phyloP scores from a whole-genome alignment of 2,329 filamentous ascomycete species.

The Sporothrix protearum region DNA sequence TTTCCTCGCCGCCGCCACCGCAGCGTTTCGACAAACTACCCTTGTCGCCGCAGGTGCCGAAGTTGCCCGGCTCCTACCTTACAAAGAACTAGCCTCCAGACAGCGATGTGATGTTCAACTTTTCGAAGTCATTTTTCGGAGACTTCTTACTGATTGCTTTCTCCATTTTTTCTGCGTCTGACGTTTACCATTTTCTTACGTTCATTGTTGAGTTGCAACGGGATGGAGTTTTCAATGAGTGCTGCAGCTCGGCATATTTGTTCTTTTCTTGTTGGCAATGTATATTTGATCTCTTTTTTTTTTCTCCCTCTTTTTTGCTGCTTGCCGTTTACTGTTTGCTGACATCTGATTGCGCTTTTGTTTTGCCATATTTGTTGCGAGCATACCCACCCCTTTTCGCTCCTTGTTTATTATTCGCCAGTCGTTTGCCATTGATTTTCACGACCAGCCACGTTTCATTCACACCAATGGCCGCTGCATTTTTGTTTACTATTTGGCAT shows the following conservation, averaged over 20 bases:
- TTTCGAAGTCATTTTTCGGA: neutral
- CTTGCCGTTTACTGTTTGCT: no score
- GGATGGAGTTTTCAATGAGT: neutral
- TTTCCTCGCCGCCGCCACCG: conserved; percentile 6
- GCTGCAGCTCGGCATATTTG: neutral
- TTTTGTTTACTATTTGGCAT: neutral
- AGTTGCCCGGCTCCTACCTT: conserved; percentile 32
- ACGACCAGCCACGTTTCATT: neutral
- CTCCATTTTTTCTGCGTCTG: neutral
- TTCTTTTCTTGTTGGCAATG: neutral
- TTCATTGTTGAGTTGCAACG: neutral
- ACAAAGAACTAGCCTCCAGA: conserved; percentile 24
- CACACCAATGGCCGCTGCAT: neutral
- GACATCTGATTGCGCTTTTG: no score
- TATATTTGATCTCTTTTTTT: conserved; percentile 15
- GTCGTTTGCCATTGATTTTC: neutral
- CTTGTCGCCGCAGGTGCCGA: conserved; percentile 31
- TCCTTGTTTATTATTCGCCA: neutral
- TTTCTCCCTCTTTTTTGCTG: neutral
- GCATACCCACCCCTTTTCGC: neutral
- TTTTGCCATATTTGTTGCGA: no score
- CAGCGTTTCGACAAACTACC: conserved; percentile 28
- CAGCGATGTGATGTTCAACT: conserved; percentile 29
- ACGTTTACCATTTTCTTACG: neutral
- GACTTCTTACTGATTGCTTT: neutral